A percentile compares a stretch with the other conserved stretches of the same genome.
phyloP scores from a whole-genome alignment of 176 grass and related monocot species.

The Thalia dealbata region DNA sequence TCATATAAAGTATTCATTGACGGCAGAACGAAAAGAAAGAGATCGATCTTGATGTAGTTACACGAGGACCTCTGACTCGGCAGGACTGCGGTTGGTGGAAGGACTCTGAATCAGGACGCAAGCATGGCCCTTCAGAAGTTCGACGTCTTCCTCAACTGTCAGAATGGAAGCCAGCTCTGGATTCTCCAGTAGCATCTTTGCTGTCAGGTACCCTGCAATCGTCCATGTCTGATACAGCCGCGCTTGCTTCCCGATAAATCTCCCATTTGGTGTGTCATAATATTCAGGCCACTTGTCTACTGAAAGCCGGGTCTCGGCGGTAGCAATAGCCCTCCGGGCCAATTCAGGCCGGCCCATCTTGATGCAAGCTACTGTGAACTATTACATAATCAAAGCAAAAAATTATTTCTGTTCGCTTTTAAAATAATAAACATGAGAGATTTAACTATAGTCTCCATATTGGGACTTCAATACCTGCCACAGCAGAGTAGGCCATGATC shows the following conservation, averaged over 20 bases:
- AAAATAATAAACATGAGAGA: constrained; percentile 7
- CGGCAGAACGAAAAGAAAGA: constrained; percentile 12
- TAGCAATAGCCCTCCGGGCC: constrained; percentile 59
- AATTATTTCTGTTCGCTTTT: background rate
- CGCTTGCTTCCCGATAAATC: constrained; percentile 13
- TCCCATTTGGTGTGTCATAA: constrained; percentile 6
- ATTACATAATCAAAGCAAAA: constrained; percentile 15
- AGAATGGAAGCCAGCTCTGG: constrained; percentile 41
- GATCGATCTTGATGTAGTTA: constrained; percentile 28
- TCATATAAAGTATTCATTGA: background rate
- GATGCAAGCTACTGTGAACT: constrained; percentile 97
- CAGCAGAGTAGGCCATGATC: constrained; percentile 94
- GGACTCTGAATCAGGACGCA: constrained; percentile 27
- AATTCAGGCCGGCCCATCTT: constrained; percentile 88
- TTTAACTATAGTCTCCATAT: background rate
- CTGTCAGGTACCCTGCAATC: constrained; percentile 50
- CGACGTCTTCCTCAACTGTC: constrained; percentile 34
- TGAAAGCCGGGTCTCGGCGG: constrained; percentile 67
- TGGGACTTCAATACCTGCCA: constrained; percentile 59
- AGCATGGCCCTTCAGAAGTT: constrained; percentile 44
- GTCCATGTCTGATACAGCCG: constrained; percentile 35
- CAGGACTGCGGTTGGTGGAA: constrained; percentile 36
- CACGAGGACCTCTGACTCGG: constrained; percentile 25
- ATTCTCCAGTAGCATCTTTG: constrained; percentile 70
- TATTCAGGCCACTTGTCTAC: constrained; percentile 78